Conservation (phyloP, 179 eudicot species). For the Nepenthes alata region DNA sequence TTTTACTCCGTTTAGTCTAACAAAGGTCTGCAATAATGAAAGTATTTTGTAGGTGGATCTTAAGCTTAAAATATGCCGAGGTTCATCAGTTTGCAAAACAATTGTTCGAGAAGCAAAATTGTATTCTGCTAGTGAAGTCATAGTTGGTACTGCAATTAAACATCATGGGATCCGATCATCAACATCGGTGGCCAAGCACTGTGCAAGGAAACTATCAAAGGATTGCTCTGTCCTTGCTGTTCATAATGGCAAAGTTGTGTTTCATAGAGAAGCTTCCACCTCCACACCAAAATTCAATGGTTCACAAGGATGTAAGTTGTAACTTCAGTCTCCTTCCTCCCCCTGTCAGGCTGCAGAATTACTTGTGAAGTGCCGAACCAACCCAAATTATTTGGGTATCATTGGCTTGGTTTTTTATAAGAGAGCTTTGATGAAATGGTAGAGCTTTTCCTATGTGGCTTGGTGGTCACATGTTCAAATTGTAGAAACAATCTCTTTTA, state of each 20-base stretch:
- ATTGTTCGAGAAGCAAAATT: conserved; percentile 59
- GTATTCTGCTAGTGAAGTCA: conserved; percentile 34
- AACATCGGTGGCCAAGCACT: conserved; percentile 66
- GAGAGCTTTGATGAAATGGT: no score
- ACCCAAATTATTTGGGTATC: no score
- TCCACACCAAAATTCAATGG: conserved; percentile 12
- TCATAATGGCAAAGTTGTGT: conserved; percentile 73
- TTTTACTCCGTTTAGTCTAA: no score
- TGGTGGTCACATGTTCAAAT: no score
- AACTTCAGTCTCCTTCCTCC: not conserved
- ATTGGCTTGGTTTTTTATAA: no score
- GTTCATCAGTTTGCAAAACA: conserved; percentile 49
- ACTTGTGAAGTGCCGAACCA: no score
- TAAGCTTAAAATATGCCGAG: conserved; percentile 74
- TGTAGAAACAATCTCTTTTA: no score
- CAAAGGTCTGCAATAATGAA: not conserved
- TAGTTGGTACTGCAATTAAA: conserved; percentile 50
- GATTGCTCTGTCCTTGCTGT: conserved; percentile 62
- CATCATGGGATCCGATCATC: conserved; percentile 59
- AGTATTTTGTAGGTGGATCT: conserved; percentile 48
- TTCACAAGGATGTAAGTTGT: conserved; percentile 14
- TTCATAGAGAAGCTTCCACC: conserved; percentile 32
- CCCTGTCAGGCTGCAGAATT: not conserved
- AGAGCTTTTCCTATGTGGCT: no score
- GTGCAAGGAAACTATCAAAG: conserved; percentile 59